A percentile compares a stretch with the other conserved stretches of the same genome.
These are phyloP conservation scores for Oenanthe javanica DNA, from an alignment of 140 eudicot species.

Conservation along the genomic window DNA sequence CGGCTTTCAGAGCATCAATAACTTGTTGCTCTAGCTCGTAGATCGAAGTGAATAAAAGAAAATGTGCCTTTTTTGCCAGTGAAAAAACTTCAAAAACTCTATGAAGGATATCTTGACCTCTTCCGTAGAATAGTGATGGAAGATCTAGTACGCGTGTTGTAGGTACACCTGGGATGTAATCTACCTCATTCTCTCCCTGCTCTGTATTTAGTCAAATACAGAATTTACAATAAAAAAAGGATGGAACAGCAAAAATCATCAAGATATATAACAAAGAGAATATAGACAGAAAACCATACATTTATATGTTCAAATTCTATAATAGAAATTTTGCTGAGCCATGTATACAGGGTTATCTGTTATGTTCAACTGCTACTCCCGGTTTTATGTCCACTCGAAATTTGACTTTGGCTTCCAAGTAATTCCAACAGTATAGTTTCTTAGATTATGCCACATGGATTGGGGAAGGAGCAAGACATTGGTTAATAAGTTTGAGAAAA, in stretches of 20 bases:
- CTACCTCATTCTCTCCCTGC: slow-evolving; percentile 28
- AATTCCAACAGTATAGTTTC: too few relatives aligned
- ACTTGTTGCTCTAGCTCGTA: slow-evolving; percentile 52
- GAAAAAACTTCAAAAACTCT: slow-evolving; percentile 14
- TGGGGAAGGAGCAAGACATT: too few relatives aligned
- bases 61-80: slow-evolving; percentile 38
- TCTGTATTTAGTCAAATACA: slow-evolving; percentile 14
- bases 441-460: too few relatives aligned
- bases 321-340: too few relatives aligned
- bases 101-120: slow-evolving; percentile 25
- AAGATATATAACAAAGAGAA: background rate
- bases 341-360: too few relatives aligned
- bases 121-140: slow-evolving; percentile 38
- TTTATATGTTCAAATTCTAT: too few relatives aligned
- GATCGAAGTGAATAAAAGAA: slow-evolving; percentile 35
- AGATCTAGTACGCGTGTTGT: slow-evolving; percentile 49
- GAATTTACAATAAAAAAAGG: background rate
- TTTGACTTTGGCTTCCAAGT: too few relatives aligned
- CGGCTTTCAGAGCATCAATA: slow-evolving; percentile 32
- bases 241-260: background rate
- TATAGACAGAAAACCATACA: background rate
- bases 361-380: too few relatives aligned
- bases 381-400: too few relatives aligned
- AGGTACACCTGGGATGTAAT: slow-evolving; percentile 55
- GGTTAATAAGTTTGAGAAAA: too few relatives aligned